These are phyloP conservation scores for Heterobasidion irregulare DNA, from an alignment of 1,284 basidiomycete genomes.

Conservation along the genomic window DNA sequence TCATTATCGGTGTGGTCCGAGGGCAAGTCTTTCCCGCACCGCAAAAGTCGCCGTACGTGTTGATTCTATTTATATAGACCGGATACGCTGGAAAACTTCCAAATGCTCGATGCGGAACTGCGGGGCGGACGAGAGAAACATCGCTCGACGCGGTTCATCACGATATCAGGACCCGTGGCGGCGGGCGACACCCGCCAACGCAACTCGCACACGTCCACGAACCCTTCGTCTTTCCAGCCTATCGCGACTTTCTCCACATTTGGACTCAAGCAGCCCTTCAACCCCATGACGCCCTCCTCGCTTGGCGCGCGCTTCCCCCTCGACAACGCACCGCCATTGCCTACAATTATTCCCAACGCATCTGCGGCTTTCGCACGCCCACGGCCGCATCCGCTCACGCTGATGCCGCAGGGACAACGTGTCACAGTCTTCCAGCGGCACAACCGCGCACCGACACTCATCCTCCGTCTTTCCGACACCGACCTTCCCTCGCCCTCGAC, in stretches of 20 bases:
- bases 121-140: conserved; percentile 3
- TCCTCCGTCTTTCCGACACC: conserved; percentile 54
- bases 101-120: conserved; percentile 8
- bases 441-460: conserved; percentile 45
- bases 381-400: conserved; percentile 8
- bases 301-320: conserved; percentile 1
- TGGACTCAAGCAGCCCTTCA: background rate
- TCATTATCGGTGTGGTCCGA: conserved; percentile 55
- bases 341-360: background rate
- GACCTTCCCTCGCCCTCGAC: background rate
- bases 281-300: conserved; percentile 1
- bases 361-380: background rate
- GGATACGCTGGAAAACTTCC: conserved; percentile 4
- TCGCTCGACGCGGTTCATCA: background rate
- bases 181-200: background rate
- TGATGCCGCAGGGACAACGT: conserved; percentile 21
- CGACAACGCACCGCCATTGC: background rate
- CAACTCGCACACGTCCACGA: background rate
- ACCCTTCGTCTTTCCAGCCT: background rate
- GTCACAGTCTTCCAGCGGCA: conserved; percentile 48
- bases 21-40: conserved; percentile 36
- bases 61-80: conserved; percentile 2
- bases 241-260: background rate
- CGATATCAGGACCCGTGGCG: conserved; percentile 8
- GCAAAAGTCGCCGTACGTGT: background rate